phyloP scores from a whole-genome alignment of 306 rosid genomes.

The Sechiopsis laciniata region DNA sequence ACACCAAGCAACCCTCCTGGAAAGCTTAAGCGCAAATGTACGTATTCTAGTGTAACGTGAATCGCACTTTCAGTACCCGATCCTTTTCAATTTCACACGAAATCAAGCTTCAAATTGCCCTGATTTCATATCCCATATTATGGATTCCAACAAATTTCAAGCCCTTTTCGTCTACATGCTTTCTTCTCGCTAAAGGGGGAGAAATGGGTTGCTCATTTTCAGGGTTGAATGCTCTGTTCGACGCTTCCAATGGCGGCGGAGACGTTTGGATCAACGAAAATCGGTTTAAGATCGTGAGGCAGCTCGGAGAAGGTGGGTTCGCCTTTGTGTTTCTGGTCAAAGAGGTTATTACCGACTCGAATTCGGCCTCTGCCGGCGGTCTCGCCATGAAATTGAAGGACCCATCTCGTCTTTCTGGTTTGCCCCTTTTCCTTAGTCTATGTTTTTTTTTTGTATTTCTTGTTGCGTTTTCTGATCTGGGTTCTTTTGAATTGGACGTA shows the following conservation, averaged over 20 bases:
- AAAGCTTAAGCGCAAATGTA: not conserved
- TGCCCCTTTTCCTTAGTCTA: conserved; percentile 4
- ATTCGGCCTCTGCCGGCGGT: conserved; percentile 41
- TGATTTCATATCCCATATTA: conserved; percentile 19
- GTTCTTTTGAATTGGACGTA: not conserved
- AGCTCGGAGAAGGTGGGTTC: conserved; percentile 98
- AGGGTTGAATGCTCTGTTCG: conserved; percentile 80
- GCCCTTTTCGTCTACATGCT: not conserved
- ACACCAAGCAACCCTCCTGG: not conserved
- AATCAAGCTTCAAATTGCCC: conserved; percentile 34
- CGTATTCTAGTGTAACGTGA: conserved; percentile 10
- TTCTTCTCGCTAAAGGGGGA: conserved; percentile 2
- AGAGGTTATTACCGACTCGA: conserved; percentile 52
- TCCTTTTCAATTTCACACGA: conserved; percentile 25
- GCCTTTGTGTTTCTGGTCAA: conserved; percentile 81
- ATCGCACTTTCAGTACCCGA: not conserved
- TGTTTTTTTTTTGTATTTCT: not conserved
- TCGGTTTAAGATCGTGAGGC: conserved; percentile 77
- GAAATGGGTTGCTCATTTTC: conserved; percentile 95
- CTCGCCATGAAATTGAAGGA: conserved; percentile 68
- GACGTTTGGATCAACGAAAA: conserved; percentile 98
- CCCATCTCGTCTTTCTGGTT: conserved; percentile 75
- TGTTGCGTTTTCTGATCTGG: conserved; percentile 32
- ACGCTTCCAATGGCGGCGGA: conserved; percentile 83
- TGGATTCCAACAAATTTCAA: not conserved